A percentile compares a stretch with the other conserved stretches of the same genome.
Conservation (phyloP, 2,329 filamentous ascomycete genomes). For the Cladosporium colombiae region DNA sequence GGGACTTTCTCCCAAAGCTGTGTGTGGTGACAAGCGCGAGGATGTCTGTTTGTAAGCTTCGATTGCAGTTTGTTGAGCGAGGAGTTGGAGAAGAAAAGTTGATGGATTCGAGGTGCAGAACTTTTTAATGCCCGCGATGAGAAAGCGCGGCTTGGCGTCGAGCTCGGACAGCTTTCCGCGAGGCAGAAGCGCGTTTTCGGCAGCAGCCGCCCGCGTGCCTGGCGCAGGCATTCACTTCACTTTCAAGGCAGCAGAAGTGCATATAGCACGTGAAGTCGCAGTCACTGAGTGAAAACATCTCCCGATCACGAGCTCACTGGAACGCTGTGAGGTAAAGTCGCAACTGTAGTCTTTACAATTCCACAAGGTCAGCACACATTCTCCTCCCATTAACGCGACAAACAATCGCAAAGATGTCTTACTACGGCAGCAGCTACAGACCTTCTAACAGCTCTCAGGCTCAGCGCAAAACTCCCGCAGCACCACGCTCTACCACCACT, state of each 20-base stretch:
- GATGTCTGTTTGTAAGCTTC: slow-evolving; percentile 90
- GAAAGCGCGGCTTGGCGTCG: slow-evolving; percentile 60
- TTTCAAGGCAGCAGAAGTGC: slow-evolving; percentile 12
- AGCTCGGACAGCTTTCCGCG: slow-evolving; percentile 6
- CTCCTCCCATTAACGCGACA: slow-evolving; percentile 15
- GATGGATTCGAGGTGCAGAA: slow-evolving; percentile 26
- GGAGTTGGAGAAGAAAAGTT: slow-evolving; percentile 63
- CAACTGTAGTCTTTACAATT: background rate
- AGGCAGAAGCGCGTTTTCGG: slow-evolving; percentile 13
- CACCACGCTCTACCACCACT: background rate
- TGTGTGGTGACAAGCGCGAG: slow-evolving; percentile 44
- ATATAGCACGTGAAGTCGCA: slow-evolving; percentile 2
- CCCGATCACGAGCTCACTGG: background rate
- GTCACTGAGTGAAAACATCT: background rate
- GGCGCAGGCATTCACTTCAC: slow-evolving; percentile 16
- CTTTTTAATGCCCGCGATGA: slow-evolving; percentile 29
- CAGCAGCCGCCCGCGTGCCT: slow-evolving; percentile 5
- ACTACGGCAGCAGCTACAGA: background rate
- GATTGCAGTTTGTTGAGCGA: slow-evolving; percentile 99
- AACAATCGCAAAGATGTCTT: slow-evolving; percentile 13
- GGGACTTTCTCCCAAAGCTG: slow-evolving; percentile 99
- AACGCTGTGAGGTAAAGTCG: background rate
- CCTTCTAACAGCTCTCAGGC: slow-evolving; percentile 12
- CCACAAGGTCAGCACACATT: slow-evolving; percentile 1
- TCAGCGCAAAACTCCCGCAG: background rate